Conservation (phyloP, 2,329 filamentous ascomycete genomes). For the Trichophyton mentagrophytes region DNA sequence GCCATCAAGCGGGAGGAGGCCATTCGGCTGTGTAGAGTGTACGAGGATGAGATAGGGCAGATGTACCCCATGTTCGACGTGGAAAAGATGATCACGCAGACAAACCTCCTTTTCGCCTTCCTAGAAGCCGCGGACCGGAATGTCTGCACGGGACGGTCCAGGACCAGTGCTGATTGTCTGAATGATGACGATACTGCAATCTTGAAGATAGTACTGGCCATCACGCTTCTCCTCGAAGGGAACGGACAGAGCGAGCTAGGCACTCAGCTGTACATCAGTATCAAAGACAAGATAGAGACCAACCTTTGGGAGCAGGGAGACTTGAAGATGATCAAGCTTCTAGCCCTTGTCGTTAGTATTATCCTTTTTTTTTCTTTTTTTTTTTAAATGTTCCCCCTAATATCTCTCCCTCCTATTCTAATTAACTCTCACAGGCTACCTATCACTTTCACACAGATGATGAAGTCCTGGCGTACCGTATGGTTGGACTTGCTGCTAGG, state of each 20-base stretch:
- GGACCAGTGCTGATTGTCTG: constrained; percentile 46
- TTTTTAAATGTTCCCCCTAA: background rate
- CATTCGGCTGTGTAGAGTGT: constrained; percentile 60
- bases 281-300: constrained; percentile 57
- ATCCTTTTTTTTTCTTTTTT: background rate
- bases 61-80: constrained; percentile 85
- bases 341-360: constrained; percentile 22
- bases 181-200: constrained; percentile 54
- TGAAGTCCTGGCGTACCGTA: constrained; percentile 72
- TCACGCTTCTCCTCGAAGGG: constrained; percentile 62
- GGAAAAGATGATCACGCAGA: constrained; percentile 56
- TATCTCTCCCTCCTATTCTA: background rate
- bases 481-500: constrained; percentile 70
- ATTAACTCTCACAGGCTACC: constrained; percentile 39
- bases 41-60: constrained; percentile 79
- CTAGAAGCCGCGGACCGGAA: constrained; percentile 53
- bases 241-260: constrained; percentile 67
- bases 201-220: constrained; percentile 73
- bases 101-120: constrained; percentile 56
- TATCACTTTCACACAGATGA: constrained; percentile 81
- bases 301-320: constrained; percentile 45
- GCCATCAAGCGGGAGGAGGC: constrained; percentile 66
- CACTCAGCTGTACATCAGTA: constrained; percentile 59
- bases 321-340: constrained; percentile 46
- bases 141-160: constrained; percentile 43